A percentile compares a stretch with the other conserved stretches of the same genome.
These are phyloP conservation scores for Amaranthus hypochondriacus DNA, from an alignment of 148 eudicot species.

Conservation along the genomic window DNA sequence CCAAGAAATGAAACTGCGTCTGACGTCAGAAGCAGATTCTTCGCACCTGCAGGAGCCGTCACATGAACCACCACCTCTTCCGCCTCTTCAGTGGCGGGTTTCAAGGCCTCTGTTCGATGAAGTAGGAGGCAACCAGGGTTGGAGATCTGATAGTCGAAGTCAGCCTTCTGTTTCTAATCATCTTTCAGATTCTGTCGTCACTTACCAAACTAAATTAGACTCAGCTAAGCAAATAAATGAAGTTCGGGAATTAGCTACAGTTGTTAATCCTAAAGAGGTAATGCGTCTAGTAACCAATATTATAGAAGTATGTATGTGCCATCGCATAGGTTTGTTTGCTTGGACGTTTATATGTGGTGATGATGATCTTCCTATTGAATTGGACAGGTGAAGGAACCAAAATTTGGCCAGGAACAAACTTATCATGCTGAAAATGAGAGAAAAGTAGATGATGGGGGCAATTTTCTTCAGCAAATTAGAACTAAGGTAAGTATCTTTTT, in stretches of 20 bases:
- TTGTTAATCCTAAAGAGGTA: slow-evolving; percentile 39
- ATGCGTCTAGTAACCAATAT: neutral
- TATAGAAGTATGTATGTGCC: neutral
- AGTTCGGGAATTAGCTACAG: slow-evolving; percentile 25
- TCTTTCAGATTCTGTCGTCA: slow-evolving; percentile 28
- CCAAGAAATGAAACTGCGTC: slow-evolving; percentile 31
- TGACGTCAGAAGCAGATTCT: slow-evolving; percentile 28
- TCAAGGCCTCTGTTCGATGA: slow-evolving; percentile 38
- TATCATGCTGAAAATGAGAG: slow-evolving; percentile 29
- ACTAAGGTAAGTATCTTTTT: slow-evolving; percentile 53
- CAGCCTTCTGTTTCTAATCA: slow-evolving; percentile 30
- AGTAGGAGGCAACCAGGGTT: slow-evolving; percentile 22
- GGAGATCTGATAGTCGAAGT: slow-evolving; percentile 21
- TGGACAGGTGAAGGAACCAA: slow-evolving; percentile 39
- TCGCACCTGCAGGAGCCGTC: slow-evolving; percentile 31
- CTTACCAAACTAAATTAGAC: slow-evolving; percentile 35
- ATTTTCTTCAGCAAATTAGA: slow-evolving; percentile 86
- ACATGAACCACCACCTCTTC: slow-evolving; percentile 76
- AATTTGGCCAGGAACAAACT: slow-evolving; percentile 31
- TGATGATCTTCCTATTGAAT: slow-evolving; percentile 12
- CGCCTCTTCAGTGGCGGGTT: slow-evolving; percentile 79
- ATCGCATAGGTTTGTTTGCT: neutral
- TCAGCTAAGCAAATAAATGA: slow-evolving; percentile 30
- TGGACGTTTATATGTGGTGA: neutral
- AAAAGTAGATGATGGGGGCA: slow-evolving; percentile 51